Evolutionary conservation across 208 protist species (phyloP).

Genomic region (Acanthamoeba divionensis): DNA sequence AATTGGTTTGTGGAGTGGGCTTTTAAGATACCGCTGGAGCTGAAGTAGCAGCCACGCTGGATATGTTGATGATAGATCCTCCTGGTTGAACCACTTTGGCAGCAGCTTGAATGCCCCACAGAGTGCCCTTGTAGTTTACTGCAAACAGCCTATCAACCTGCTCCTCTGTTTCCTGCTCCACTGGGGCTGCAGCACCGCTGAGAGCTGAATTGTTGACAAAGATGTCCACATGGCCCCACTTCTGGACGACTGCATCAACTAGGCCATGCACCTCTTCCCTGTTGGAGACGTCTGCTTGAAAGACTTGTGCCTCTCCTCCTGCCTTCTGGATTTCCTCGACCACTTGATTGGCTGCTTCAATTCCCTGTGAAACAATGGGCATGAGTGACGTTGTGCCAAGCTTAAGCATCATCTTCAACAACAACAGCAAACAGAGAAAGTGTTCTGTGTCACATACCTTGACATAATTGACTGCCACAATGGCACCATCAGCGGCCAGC

Average conservation of each 20-base stretch:
- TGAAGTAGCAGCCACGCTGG: not conserved
- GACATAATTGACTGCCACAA: conserved; percentile 15
- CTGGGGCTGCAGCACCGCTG: too few relatives aligned
- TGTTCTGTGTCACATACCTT: not conserved
- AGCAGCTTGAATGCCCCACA: too few relatives aligned
- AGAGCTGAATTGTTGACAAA: not conserved
- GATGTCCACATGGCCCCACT: not conserved
- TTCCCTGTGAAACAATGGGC: too few relatives aligned
- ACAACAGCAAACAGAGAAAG: not conserved
- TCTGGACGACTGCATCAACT: not conserved
- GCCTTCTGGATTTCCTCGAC: not conserved
- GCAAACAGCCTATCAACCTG: not conserved
- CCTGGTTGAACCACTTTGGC: not conserved
- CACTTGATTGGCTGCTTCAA: not conserved
- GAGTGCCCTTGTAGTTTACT: too few relatives aligned
- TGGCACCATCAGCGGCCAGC: not conserved
- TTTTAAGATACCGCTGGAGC: not conserved
- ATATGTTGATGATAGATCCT: not conserved
- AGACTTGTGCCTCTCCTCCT: not conserved
- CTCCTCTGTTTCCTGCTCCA: not conserved
- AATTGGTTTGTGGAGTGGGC: not conserved
- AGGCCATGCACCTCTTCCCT: not conserved
- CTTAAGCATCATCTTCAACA: not conserved
- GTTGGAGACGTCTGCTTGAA: not conserved
- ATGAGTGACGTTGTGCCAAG: not conserved